Evolutionary conservation across 1,139 yeast species (phyloP).

Genomic region (Starmera stellimalicola): DNA sequence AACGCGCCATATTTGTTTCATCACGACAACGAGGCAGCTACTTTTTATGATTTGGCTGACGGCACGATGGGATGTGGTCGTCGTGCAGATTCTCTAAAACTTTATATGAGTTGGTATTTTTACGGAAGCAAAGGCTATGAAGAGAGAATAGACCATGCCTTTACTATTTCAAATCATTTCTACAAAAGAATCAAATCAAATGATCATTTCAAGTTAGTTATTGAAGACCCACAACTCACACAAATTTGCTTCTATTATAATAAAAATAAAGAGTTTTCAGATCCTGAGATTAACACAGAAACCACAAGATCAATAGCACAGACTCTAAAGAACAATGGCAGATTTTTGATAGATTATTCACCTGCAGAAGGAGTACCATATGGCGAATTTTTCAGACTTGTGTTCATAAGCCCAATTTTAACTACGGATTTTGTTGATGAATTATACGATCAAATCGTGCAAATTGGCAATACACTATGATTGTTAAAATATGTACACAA

Average conservation of each 20-base stretch:
- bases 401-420: conserved; percentile 64
- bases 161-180: conserved; percentile 51
- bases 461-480: conserved; percentile 8
- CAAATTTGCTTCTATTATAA: conserved; percentile 79
- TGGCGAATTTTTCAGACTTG: conserved; percentile 83
- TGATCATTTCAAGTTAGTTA: conserved; percentile 41
- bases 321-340: conserved; percentile 51
- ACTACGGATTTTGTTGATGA: conserved; percentile 31
- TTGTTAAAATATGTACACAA: too few relatives aligned
- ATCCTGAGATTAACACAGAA: conserved; percentile 35
- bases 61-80: conserved; percentile 94
- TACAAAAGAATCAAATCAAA: conserved; percentile 30
- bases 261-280: conserved; percentile 27
- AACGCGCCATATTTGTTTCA: conserved; percentile 81
- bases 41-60: conserved; percentile 66
- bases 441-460: conserved; percentile 13
- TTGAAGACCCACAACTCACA: conserved; percentile 58
- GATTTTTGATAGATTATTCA: conserved; percentile 73
- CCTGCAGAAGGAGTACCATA: conserved; percentile 49
- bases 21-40: conserved; percentile 32
- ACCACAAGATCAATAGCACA: conserved; percentile 58
- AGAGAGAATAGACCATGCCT: conserved; percentile 64
- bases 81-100: conserved; percentile 72
- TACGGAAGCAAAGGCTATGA: conserved; percentile 57
- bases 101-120: conserved; percentile 75